Evolutionary conservation across 768 basidiomycete genomes (phyloP).

Genomic region (Phanerochaete sordida): DNA sequence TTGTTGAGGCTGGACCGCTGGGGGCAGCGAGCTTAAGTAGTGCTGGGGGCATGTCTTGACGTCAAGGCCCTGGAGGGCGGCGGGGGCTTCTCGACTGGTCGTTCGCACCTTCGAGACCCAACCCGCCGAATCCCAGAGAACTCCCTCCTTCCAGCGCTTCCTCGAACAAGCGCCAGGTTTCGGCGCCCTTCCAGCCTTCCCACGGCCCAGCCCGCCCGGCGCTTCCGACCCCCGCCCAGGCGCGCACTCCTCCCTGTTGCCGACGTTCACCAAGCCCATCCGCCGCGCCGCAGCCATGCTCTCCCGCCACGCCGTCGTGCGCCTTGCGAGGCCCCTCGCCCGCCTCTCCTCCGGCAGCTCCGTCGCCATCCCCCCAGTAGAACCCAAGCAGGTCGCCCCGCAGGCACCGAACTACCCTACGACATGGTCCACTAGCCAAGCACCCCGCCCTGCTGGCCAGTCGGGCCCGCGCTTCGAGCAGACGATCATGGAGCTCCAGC

Average conservation of each 20-base stretch:
- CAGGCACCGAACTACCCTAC: constrained; percentile 83
- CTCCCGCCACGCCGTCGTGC: constrained; percentile 23
- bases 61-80: not conserved
- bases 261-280: constrained; percentile 9
- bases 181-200: constrained; percentile 14
- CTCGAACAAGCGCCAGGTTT: not conserved
- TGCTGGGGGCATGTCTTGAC: not conserved
- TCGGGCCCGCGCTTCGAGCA: constrained; percentile 90
- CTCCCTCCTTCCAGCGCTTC: not conserved
- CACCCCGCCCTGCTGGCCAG: constrained; percentile 53
- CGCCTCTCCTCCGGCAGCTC: constrained; percentile 24
- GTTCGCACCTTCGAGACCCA: not conserved
- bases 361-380: constrained; percentile 10
- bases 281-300: constrained; percentile 18
- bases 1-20: not conserved
- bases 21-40: not conserved
- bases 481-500: constrained; percentile 82
- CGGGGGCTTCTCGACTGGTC: not conserved
- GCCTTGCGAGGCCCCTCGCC: constrained; percentile 24
- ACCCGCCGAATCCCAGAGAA: not conserved
- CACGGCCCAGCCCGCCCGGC: constrained; percentile 11
- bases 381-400: constrained; percentile 23
- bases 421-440: constrained; percentile 87
- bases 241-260: too few relatives aligned
- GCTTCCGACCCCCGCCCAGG: too few relatives aligned